A percentile compares a stretch with the other conserved stretches of the same genome.
Evolutionary conservation across 805 yeast species (phyloP).

Genomic region (Priceomyces haplophilus): DNA sequence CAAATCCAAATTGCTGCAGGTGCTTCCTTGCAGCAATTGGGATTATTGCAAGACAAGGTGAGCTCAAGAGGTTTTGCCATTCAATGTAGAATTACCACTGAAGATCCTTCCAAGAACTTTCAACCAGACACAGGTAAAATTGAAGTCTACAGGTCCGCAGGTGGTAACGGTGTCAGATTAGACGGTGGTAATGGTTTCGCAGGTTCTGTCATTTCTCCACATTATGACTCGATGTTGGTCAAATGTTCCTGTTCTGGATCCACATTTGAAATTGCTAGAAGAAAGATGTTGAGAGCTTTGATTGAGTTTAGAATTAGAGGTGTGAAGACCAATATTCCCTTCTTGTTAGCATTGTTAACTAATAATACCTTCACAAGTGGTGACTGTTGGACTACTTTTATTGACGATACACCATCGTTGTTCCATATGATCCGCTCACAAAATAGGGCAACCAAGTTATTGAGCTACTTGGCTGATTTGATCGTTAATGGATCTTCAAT

Average conservation of each 20-base stretch:
- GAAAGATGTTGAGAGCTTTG: slow-evolving; percentile 96
- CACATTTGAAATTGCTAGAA: slow-evolving; percentile 91
- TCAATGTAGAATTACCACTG: slow-evolving; percentile 98
- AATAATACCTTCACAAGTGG: slow-evolving; percentile 84
- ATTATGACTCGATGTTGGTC: slow-evolving; percentile 96
- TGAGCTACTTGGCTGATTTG: slow-evolving; percentile 87
- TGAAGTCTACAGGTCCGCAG: slow-evolving; percentile 96
- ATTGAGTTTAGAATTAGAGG: slow-evolving; percentile 99
- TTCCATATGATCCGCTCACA: slow-evolving; percentile 93
- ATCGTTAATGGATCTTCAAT: slow-evolving; percentile 95
- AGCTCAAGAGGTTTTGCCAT: slow-evolving; percentile 97
- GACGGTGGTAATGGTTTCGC: slow-evolving; percentile 99
- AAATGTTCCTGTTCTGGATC: slow-evolving; percentile 97
- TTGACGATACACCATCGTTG: slow-evolving; percentile 94
- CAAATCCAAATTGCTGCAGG: slow-evolving; percentile 99
- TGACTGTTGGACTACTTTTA: slow-evolving; percentile 96
- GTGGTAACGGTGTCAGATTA: slow-evolving; percentile 98
- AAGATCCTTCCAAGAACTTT: slow-evolving; percentile 93
- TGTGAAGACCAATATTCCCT: slow-evolving; percentile 97
- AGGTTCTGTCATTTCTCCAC: slow-evolving; percentile 94
- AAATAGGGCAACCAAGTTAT: slow-evolving; percentile 93
- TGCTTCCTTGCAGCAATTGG: slow-evolving; percentile 87
- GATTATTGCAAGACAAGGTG: slow-evolving; percentile 89
- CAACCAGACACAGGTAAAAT: slow-evolving; percentile 98
- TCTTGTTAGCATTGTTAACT: slow-evolving; percentile 85